These are phyloP conservation scores for Esteya vermicola DNA, from an alignment of 2,329 filamentous ascomycete species.

Conservation along the genomic window DNA sequence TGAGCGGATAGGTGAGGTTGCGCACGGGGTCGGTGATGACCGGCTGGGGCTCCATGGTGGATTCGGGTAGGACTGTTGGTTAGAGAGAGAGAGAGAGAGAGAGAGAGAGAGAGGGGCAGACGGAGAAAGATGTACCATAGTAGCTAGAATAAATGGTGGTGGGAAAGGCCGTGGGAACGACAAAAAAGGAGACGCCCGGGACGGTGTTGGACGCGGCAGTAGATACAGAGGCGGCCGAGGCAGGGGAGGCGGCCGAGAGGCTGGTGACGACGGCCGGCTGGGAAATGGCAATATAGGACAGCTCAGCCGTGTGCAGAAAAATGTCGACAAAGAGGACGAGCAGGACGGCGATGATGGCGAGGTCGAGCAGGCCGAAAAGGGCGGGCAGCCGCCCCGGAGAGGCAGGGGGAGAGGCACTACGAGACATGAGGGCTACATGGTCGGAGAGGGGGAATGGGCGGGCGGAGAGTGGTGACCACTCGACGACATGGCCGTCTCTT, in stretches of 20 bases:
- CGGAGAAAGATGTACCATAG: conserved; percentile 17
- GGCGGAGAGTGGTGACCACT: too few relatives aligned
- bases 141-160: conserved; percentile 35
- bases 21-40: conserved; percentile 37
- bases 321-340: too few relatives aligned
- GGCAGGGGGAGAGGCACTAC: too few relatives aligned
- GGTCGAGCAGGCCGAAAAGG: too few relatives aligned
- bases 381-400: too few relatives aligned
- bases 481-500: too few relatives aligned
- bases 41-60: conserved; percentile 19
- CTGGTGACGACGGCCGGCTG: background rate
- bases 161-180: conserved; percentile 32
- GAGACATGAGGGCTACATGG: too few relatives aligned
- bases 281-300: too few relatives aligned
- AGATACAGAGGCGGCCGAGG: too few relatives aligned
- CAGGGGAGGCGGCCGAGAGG: conserved; percentile 2
- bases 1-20: conserved; percentile 37
- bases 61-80: conserved; percentile 14
- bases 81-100: background rate
- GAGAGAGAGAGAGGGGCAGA: background rate
- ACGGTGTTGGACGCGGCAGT: conserved; percentile 8
- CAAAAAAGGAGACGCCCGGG: conserved; percentile 21
- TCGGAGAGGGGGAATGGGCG: too few relatives aligned
- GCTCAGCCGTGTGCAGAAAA: too few relatives aligned
- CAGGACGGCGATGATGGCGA: too few relatives aligned